A percentile compares a stretch with the other conserved stretches of the same genome.
phyloP scores from a whole-genome alignment of 306 rosid genomes.

The Cotoneaster glaucophyllus region DNA sequence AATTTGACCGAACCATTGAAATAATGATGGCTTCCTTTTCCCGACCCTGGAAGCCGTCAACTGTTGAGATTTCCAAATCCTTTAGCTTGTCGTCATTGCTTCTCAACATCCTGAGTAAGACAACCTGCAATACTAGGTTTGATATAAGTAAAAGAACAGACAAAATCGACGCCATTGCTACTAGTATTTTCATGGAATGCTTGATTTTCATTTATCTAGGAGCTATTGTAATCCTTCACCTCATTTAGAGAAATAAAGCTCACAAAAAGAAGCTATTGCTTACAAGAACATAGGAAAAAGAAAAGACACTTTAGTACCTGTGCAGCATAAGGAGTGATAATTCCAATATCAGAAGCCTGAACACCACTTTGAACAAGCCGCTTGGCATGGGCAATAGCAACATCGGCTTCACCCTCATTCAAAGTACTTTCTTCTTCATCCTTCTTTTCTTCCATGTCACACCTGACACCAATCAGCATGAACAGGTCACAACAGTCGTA shows the following conservation, averaged over 20 bases:
- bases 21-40: conserved; percentile 94
- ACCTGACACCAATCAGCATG: conserved; percentile 45
- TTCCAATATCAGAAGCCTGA: conserved; percentile 88
- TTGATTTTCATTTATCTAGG: conserved; percentile 1
- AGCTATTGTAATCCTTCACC: background rate
- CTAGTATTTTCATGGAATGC: background rate
- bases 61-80: conserved; percentile 88
- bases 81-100: conserved; percentile 66
- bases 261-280: background rate
- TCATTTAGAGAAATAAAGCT: conserved; percentile 5
- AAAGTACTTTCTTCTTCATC: conserved; percentile 98
- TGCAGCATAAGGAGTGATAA: conserved; percentile 93
- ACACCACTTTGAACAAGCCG: conserved; percentile 79
- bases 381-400: conserved; percentile 81
- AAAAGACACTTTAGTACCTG: conserved; percentile 42
- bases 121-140: conserved; percentile 55
- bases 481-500: background rate
- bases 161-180: background rate
- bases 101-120: conserved; percentile 70
- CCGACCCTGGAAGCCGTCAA: conserved; percentile 97
- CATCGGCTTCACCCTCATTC: conserved; percentile 94
- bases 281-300: background rate
- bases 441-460: conserved; percentile 97
- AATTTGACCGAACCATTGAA: conserved; percentile 95
- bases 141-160: background rate